Conservation (phyloP, 306 rosid genomes). For the Dalbergia cochinchinensis region DNA sequence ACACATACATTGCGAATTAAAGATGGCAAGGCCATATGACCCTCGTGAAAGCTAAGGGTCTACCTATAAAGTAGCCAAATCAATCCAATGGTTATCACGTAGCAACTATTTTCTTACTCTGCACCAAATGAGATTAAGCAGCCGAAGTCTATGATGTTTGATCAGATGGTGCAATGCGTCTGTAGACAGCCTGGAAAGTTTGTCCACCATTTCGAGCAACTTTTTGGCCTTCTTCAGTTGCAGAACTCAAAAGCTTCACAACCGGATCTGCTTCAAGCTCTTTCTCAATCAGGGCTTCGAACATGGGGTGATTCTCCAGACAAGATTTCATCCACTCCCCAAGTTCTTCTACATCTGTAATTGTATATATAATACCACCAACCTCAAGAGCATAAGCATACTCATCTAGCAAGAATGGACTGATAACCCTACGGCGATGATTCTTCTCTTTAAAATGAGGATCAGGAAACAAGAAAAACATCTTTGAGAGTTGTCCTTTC, state of each 20-base stretch:
- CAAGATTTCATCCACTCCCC: conserved; percentile 96
- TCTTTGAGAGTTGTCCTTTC: conserved; percentile 86
- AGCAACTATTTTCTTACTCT: neutral
- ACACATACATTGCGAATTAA: conserved; percentile 3
- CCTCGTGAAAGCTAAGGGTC: conserved; percentile 12
- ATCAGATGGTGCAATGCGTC: conserved; percentile 65
- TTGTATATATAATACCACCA: conserved; percentile 92
- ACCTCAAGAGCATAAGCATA: conserved; percentile 79
- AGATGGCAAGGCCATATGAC: conserved; percentile 11
- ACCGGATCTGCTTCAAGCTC: conserved; percentile 91
- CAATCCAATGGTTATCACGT: neutral
- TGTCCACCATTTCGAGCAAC: conserved; percentile 95
- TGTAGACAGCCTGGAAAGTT: conserved; percentile 79
- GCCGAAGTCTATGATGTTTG: conserved; percentile 43
- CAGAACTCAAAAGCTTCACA: conserved; percentile 73
- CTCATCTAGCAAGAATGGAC: conserved; percentile 88
- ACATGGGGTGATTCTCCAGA: conserved; percentile 87
- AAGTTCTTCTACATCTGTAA: conserved; percentile 94
- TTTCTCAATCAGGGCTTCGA: conserved; percentile 70
- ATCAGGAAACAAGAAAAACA: conserved; percentile 97
- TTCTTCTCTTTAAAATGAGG: conserved; percentile 99
- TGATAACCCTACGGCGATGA: conserved; percentile 91
- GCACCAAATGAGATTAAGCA: conserved; percentile 26
- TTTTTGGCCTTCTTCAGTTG: conserved; percentile 98
- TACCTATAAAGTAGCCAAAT: neutral